Conservation (phyloP, 2,329 filamentous ascomycete species). For the Xylariaceae sp. region DNA sequence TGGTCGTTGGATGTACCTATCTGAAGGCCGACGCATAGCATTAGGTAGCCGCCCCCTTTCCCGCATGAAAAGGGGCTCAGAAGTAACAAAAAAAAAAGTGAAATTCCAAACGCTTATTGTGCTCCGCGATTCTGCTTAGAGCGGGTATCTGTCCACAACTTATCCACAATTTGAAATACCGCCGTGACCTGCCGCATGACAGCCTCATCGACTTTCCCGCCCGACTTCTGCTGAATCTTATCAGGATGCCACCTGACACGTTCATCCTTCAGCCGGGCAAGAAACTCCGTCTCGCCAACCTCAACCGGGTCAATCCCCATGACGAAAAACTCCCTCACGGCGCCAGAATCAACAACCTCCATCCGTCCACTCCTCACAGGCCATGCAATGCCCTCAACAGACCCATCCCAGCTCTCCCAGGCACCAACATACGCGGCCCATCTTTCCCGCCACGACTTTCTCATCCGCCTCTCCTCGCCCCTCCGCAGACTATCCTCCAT, state of each 20-base stretch:
- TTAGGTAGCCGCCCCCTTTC: too few species aligned
- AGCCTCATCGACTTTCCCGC: constrained; percentile 62
- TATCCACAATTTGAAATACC: constrained; percentile 86
- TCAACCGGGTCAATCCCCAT: constrained; percentile 40
- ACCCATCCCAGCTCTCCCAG: constrained; percentile 56
- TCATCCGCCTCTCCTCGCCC: constrained; percentile 57
- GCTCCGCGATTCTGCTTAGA: constrained; percentile 17
- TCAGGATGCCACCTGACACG: constrained; percentile 95
- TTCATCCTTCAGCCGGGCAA: constrained; percentile 66
- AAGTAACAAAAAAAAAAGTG: background rate
- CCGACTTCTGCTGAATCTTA: constrained; percentile 89
- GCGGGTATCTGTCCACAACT: constrained; percentile 64
- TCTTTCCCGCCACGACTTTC: constrained; percentile 49
- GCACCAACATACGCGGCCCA: constrained; percentile 61
- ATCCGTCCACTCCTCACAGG: constrained; percentile 60
- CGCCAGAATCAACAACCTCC: constrained; percentile 23
- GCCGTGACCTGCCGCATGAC: constrained; percentile 78
- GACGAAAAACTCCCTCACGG: constrained; percentile 54
- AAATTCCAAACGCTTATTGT: constrained; percentile 12
- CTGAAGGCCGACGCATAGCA: too few species aligned
- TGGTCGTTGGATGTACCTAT: too few species aligned
- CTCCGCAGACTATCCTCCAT: constrained; percentile 65
- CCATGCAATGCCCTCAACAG: constrained; percentile 54
- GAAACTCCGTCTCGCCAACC: constrained; percentile 42
- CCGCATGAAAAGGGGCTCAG: background rate